Conservation (phyloP, 371 early-diverging fungal genomes). For the Mortierella sp. region DNA sequence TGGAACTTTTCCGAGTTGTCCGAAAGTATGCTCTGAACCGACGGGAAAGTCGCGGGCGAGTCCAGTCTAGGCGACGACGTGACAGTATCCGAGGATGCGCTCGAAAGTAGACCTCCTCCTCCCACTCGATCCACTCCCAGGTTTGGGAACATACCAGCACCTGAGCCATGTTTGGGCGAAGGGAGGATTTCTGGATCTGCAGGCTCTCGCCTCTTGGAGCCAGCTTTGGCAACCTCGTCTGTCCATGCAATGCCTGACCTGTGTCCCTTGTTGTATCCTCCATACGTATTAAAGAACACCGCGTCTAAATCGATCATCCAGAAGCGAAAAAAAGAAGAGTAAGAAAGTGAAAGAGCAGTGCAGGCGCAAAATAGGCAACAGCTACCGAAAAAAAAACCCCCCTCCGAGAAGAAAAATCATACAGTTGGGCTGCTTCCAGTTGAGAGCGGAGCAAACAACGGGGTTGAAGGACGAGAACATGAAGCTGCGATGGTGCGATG, state of each 20-base stretch:
- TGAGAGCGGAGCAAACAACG: constrained; percentile 90
- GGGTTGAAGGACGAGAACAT: constrained; percentile 94
- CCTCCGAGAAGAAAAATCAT: constrained; percentile 53
- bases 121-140: background rate
- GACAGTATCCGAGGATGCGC: constrained; percentile 33
- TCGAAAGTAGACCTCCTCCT: constrained; percentile 8
- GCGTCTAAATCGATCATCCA: constrained; percentile 67
- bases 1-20: constrained; percentile 14
- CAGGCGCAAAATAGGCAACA: no score
- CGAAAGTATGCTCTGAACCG: background rate
- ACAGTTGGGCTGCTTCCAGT: constrained; percentile 98
- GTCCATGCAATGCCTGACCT: background rate
- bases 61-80: constrained; percentile 16
- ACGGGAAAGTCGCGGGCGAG: constrained; percentile 15
- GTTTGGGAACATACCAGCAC: constrained; percentile 2
- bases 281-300: constrained; percentile 87
- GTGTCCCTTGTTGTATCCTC: constrained; percentile 75
- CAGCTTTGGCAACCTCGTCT: background rate
- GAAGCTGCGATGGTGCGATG: constrained; percentile 66
- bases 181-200: constrained; percentile 37
- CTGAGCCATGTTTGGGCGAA: constrained; percentile 46
- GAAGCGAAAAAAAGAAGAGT: background rate
- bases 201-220: constrained; percentile 46
- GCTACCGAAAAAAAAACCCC: no score
- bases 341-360: no score